phyloP scores from a whole-genome alignment of 2,329 filamentous ascomycete genomes.

The Beauveria varroae region DNA sequence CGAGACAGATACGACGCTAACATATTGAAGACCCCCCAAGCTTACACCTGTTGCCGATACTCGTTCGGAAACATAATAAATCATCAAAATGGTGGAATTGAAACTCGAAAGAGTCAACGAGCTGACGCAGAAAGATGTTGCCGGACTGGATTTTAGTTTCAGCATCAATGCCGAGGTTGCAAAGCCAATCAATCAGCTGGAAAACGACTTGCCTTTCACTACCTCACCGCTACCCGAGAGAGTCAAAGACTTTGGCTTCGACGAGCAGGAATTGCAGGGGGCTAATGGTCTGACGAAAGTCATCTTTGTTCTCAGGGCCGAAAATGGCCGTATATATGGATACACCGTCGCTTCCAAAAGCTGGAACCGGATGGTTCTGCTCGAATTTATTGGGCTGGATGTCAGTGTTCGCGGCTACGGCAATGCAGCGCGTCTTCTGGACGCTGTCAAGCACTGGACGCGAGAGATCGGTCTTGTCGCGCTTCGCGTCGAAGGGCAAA shows the following conservation, averaged over 20 bases:
- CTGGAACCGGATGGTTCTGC: slow-evolving; percentile 16
- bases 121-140: slow-evolving; percentile 10
- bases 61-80: background rate
- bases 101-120: slow-evolving; percentile 6
- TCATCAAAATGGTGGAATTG: background rate
- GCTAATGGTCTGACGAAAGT: slow-evolving; percentile 3
- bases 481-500: slow-evolving; percentile 13
- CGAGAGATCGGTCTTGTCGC: slow-evolving; percentile 11
- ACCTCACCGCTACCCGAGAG: background rate
- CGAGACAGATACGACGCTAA: background rate
- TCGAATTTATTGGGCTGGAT: slow-evolving; percentile 14
- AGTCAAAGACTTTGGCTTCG: slow-evolving; percentile 10
- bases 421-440: slow-evolving; percentile 11
- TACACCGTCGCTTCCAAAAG: slow-evolving; percentile 12
- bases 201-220: slow-evolving; percentile 1
- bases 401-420: slow-evolving; percentile 12
- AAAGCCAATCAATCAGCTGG: slow-evolving; percentile 12
- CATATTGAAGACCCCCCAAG: background rate
- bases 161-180: slow-evolving; percentile 11
- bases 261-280: background rate
- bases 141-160: slow-evolving; percentile 14
- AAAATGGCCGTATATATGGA: slow-evolving; percentile 4
- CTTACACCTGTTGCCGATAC: background rate
- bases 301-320: slow-evolving; percentile 2
- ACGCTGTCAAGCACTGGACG: slow-evolving; percentile 14